These are phyloP conservation scores for Botryotinia calthae DNA, from an alignment of 2,329 filamentous ascomycete species.

Conservation along the genomic window DNA sequence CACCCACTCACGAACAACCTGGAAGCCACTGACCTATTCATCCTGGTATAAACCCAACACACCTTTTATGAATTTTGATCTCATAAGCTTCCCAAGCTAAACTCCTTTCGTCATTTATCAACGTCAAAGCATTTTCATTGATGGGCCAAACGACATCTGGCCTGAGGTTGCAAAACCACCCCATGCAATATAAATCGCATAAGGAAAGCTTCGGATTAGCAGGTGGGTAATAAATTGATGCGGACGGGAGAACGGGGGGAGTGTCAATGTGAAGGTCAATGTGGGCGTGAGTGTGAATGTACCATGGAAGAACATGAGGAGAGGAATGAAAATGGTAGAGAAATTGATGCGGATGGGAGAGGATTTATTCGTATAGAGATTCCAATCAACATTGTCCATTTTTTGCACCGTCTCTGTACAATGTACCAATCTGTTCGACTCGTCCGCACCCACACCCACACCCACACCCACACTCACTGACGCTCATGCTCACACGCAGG, in stretches of 20 bases:
- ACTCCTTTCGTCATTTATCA: background rate
- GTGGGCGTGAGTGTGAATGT: background rate
- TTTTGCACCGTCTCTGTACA: background rate
- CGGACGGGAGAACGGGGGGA: background rate
- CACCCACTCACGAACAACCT: background rate
- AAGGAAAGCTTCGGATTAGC: background rate
- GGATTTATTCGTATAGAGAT: background rate
- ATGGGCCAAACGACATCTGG: background rate
- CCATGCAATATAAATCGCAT: conserved; percentile 22
- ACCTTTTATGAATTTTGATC: background rate
- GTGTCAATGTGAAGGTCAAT: background rate
- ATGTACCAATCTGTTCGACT: too few species aligned
- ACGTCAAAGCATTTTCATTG: conserved; percentile 18
- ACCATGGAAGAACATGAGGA: background rate
- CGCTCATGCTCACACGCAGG: background rate
- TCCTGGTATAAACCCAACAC: background rate
- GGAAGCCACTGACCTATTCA: background rate
- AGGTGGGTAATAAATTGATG: background rate
- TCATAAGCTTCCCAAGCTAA: background rate
- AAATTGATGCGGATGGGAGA: background rate
- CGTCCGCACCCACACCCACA: background rate
- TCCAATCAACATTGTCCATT: background rate
- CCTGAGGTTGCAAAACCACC: background rate
- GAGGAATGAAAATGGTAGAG: background rate
- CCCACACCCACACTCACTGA: background rate